phyloP scores from a whole-genome alignment of 2,329 filamentous ascomycete genomes.

The Ceratocystis harringtonii region DNA sequence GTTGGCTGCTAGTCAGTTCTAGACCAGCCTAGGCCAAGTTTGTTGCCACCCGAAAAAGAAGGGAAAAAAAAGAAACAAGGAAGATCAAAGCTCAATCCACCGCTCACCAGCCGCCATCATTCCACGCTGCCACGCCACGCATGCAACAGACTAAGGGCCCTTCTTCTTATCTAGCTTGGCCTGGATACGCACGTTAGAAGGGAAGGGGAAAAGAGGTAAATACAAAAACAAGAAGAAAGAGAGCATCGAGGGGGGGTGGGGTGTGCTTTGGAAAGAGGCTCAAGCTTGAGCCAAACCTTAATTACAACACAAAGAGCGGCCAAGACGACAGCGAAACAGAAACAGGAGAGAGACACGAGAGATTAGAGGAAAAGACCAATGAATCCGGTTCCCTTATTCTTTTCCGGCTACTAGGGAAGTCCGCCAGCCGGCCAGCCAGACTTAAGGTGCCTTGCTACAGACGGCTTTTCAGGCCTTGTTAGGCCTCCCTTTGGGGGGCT shows the following conservation, averaged over 20 bases:
- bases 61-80: not conserved
- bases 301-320: not conserved
- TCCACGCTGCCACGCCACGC: not conserved
- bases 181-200: not conserved
- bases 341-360: not conserved
- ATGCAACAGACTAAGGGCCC: too few relatives aligned
- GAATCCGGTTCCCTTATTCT: not conserved
- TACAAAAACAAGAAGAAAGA: not conserved
- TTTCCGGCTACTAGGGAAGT: not conserved
- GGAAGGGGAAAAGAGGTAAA: not conserved
- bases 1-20: not conserved
- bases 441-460: not conserved
- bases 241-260: not conserved
- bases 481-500: too few relatives aligned
- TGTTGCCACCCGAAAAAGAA: not conserved
- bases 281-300: constrained; percentile 4
- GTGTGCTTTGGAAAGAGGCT: not conserved
- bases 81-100: not conserved
- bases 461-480: too few relatives aligned
- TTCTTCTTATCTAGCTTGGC: too few relatives aligned
- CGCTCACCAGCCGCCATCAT: not conserved
- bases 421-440: too few relatives aligned
- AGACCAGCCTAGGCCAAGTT: too few relatives aligned
- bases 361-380: not conserved
- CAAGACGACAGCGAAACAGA: not conserved